Conservation (phyloP, 1,139 yeast species). For the Suhomyces wounanorum region DNA sequence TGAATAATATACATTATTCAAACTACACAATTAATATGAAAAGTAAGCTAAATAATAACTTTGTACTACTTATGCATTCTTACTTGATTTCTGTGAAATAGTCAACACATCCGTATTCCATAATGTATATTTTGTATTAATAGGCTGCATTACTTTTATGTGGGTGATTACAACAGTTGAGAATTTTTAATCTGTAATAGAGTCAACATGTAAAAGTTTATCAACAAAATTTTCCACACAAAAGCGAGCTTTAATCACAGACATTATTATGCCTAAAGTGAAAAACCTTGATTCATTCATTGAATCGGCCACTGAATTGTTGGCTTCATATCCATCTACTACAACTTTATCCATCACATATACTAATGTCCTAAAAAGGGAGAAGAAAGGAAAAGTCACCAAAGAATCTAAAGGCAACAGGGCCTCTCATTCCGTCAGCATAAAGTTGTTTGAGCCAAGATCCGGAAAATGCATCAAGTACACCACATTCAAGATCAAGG, state of each 20-base stretch:
- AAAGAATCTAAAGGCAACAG: slow-evolving; percentile 21
- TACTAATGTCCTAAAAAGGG: slow-evolving; percentile 30
- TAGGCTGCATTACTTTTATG: neutral
- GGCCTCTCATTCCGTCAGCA: slow-evolving; percentile 46
- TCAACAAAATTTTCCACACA: slow-evolving; percentile 8
- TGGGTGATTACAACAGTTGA: neutral
- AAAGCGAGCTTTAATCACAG: neutral
- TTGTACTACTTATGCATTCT: no score
- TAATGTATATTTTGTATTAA: neutral
- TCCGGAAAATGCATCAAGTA: slow-evolving; percentile 68
- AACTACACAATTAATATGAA: neutral
- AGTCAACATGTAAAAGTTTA: slow-evolving; percentile 7
- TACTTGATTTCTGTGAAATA: no score
- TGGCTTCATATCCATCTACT: slow-evolving; percentile 42
- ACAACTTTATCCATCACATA: slow-evolving; percentile 44
- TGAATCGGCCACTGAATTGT: slow-evolving; percentile 33
- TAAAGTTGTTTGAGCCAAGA: slow-evolving; percentile 72
- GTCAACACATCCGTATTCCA: neutral
- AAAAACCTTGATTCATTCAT: slow-evolving; percentile 37
- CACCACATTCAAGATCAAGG: slow-evolving; percentile 68
- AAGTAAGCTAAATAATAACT: no score
- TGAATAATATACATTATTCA: neutral
- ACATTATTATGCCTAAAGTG: slow-evolving; percentile 13
- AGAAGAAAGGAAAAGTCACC: slow-evolving; percentile 25
- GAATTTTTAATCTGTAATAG: neutral